phyloP scores from a whole-genome alignment of 2,329 filamentous ascomycete species.

The Nemania sp. region DNA sequence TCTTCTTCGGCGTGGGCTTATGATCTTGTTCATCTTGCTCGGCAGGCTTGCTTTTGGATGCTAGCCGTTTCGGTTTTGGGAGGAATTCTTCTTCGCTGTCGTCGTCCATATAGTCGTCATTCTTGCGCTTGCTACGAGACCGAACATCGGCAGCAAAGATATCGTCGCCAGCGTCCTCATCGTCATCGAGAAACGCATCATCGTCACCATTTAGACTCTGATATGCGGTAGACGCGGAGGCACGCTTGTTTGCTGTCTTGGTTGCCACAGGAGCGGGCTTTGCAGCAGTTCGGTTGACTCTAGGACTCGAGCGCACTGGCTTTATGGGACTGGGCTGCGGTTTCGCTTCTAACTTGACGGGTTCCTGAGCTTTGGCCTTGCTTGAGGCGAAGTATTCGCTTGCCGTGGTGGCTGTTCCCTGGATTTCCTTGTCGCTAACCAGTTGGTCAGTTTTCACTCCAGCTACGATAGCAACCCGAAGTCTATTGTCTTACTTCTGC shows the following conservation, averaged over 20 bases:
- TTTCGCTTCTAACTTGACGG: slow-evolving; percentile 48
- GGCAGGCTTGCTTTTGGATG: slow-evolving; percentile 47
- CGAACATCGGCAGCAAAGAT: slow-evolving; percentile 78
- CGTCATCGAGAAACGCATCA: slow-evolving; percentile 66
- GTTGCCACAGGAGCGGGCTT: slow-evolving; percentile 36
- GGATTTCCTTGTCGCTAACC: slow-evolving; percentile 45
- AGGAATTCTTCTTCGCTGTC: slow-evolving; percentile 71
- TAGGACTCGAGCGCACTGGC: slow-evolving; percentile 57
- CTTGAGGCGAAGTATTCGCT: slow-evolving; percentile 60
- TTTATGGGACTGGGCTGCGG: slow-evolving; percentile 45
- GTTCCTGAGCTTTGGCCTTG: slow-evolving; percentile 47
- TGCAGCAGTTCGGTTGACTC: slow-evolving; percentile 46
- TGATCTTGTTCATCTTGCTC: slow-evolving; percentile 34
- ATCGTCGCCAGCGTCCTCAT: slow-evolving; percentile 74
- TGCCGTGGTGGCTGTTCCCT: slow-evolving; percentile 57
- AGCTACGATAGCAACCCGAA: slow-evolving; percentile 1
- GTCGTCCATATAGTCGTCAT: slow-evolving; percentile 75
- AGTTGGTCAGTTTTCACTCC: slow-evolving; percentile 13
- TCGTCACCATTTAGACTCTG: slow-evolving; percentile 53
- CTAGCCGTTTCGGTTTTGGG: slow-evolving; percentile 62
- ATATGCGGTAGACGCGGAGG: slow-evolving; percentile 47
- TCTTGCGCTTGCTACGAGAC: slow-evolving; percentile 66
- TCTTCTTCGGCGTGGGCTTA: slow-evolving; percentile 35
- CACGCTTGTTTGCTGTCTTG: slow-evolving; percentile 48
- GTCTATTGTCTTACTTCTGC: slow-evolving; percentile 46